Conservation (phyloP, 257 asterid species). For the Paulownia fortunei region DNA sequence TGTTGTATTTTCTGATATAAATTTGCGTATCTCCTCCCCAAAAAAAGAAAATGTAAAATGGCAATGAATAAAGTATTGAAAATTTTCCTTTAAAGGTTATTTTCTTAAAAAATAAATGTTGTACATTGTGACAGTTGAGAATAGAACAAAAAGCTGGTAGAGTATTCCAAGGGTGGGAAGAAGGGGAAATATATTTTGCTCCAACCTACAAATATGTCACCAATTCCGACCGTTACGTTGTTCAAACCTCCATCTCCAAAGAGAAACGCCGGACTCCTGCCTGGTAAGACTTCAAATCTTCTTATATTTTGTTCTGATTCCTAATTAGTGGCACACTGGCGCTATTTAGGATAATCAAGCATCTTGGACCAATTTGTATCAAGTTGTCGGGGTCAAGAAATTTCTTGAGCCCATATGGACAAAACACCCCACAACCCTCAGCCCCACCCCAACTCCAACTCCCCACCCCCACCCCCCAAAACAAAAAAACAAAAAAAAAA, state of each 20-base stretch:
- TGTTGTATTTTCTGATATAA: too few relatives aligned
- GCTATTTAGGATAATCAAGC: not conserved
- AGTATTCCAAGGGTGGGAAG: slow-evolving; percentile 81
- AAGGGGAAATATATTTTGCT: slow-evolving; percentile 78
- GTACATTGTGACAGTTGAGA: slow-evolving; percentile 52
- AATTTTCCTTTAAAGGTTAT: not conserved
- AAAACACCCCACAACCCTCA: too few relatives aligned
- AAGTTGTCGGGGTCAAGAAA: not conserved
- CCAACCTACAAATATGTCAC: slow-evolving; percentile 82
- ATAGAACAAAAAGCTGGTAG: slow-evolving; percentile 79
- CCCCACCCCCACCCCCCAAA: too few relatives aligned
- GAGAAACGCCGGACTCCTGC: slow-evolving; percentile 82
- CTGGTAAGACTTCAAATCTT: slow-evolving; percentile 52
- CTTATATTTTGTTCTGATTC: not conserved
- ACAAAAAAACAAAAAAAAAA: not conserved
- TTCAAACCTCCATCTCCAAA: slow-evolving; percentile 55
- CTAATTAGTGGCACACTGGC: not conserved
- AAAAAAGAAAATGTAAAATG: too few relatives aligned
- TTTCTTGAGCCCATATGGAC: not conserved
- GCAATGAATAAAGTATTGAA: too few relatives aligned
- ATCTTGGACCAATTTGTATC: not conserved
- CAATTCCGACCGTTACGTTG: slow-evolving; percentile 67
- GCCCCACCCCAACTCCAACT: too few relatives aligned
- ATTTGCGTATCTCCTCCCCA: too few relatives aligned
- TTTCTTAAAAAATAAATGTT: not conserved